Evolutionary conservation across 2,329 filamentous ascomycete species (phyloP).

Genomic region (Ophiostoma montium): DNA sequence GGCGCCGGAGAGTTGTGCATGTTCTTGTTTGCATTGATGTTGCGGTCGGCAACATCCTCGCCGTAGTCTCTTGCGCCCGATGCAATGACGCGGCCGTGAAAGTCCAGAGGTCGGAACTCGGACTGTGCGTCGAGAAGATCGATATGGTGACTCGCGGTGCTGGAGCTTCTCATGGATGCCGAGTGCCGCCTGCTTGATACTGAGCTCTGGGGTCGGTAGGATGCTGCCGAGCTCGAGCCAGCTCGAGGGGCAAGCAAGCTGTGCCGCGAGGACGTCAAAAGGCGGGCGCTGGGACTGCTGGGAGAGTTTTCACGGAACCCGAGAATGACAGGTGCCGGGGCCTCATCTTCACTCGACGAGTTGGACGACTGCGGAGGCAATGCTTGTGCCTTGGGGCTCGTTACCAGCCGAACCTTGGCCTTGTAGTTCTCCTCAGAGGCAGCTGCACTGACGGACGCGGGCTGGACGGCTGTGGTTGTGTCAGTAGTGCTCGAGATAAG

Average conservation of each 20-base stretch:
- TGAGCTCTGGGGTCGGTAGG: constrained; percentile 1
- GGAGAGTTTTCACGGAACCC: constrained; percentile 16
- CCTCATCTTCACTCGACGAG: constrained; percentile 1
- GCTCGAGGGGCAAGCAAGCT: background rate
- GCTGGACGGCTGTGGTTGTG: constrained; percentile 4
- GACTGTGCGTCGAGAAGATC: constrained; percentile 46
- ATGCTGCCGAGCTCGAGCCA: background rate
- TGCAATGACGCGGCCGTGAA: constrained; percentile 33
- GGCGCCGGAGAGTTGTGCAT: background rate
- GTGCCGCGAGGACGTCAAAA: constrained; percentile 20
- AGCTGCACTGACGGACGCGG: background rate
- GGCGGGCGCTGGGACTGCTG: constrained; percentile 17
- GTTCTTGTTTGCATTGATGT: constrained; percentile 27
- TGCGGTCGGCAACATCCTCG: constrained; percentile 52
- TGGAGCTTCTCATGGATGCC: background rate
- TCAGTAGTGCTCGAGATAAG: background rate
- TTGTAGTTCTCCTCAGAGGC: background rate
- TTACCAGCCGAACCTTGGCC: background rate
- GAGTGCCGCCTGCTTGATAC: constrained; percentile 4
- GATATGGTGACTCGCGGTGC: constrained; percentile 21
- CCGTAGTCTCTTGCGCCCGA: constrained; percentile 40
- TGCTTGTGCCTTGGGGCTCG: background rate
- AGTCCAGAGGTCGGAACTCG: constrained; percentile 33
- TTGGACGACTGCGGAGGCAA: background rate
- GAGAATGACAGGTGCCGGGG: constrained; percentile 20